Evolutionary conservation across 331 rosid genomes (phyloP).

Genomic region (Quercus lobata): DNA sequence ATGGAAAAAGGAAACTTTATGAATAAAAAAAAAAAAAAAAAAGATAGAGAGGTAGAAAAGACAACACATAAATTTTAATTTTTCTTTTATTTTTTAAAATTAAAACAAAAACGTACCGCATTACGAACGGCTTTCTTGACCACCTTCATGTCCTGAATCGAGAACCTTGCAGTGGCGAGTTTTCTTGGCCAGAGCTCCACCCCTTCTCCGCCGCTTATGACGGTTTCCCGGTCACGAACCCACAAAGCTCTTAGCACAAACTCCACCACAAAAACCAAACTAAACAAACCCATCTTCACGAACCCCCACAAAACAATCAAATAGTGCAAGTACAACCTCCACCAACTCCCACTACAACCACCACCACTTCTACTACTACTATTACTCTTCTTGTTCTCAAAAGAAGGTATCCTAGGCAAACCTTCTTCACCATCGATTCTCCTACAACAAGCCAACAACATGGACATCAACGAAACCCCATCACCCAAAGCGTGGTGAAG

Average conservation of each 20-base stretch:
- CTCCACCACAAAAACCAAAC: conserved; percentile 40
- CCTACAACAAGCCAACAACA: conserved; percentile 62
- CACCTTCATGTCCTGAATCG: conserved; percentile 58
- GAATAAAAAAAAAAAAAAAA: too few relatives aligned
- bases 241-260: conserved; percentile 45
- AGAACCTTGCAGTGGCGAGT: conserved; percentile 62
- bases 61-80: too few relatives aligned
- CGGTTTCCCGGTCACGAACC: conserved; percentile 52
- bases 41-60: too few relatives aligned
- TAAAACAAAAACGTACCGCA: conserved; percentile 31
- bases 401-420: conserved; percentile 14
- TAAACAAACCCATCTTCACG: conserved; percentile 25
- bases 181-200: conserved; percentile 90
- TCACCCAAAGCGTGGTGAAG: conserved; percentile 85
- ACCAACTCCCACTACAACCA: neutral
- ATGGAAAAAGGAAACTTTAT: too few relatives aligned
- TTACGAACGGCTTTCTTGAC: conserved; percentile 47
- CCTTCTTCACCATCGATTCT: conserved; percentile 28
- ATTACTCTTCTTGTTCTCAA: neutral
- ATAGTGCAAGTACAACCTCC: neutral
- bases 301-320: conserved; percentile 17
- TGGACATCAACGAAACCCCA: conserved; percentile 77
- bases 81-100: too few relatives aligned
- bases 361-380: neutral
- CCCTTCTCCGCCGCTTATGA: conserved; percentile 62